Evolutionary conservation across 1,284 basidiomycete species (phyloP), one percentile per base, ranked within the genome.

Genomic region (Erythrobasidium hasegawianum): DNA sequence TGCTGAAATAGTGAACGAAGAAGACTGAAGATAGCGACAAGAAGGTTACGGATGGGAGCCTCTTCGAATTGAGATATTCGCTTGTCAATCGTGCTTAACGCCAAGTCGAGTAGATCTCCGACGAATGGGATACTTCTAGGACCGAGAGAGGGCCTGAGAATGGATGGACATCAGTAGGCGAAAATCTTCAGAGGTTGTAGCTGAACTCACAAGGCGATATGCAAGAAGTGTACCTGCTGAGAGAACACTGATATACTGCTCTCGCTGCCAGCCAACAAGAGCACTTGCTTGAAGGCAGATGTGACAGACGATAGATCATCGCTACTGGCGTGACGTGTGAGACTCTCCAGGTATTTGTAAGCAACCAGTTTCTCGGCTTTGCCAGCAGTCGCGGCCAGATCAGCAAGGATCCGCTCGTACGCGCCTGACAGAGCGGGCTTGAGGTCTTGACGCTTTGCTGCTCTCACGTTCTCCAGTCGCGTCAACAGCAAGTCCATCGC

Each of bases 111-210:
- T 54, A 92, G 83, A n/a, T 83, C 81, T 62, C 85, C 85, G 76
- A 93, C 86, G 78, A 85, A 83, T 5, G 92, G 89, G 57, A 96
- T 90, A 56, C 90, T 81, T 0, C 92, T 86, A 20, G 91, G 89
- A 0, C 89, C 90, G n/a, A 94, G 82, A 61, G 85, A 86, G 18
- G 81, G 77, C 22, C 89, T 90, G 70, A 5, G 22, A 41, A 41
- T 27, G n/a, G 29, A 41, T 41, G n/a, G 5, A 7, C 43, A 14
- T 47, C 43, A 47, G 14, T 47, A 47, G 5, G 22, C 5, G n/a
- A 7, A 47, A n/a, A 41, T 10, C 40, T 11, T 41, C 40, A n/a
- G n/a, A 41, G 40, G 40, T 41, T 41, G 43, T 62, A 59, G 43
- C 53, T 55, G 49, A 22, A 55, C 27, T 70, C n/a, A 78, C 74